A percentile compares a stretch with the other conserved stretches of the same genome.
Conservation (phyloP, 108 stramenopile genomes). For the Skeletonema menzelii region DNA sequence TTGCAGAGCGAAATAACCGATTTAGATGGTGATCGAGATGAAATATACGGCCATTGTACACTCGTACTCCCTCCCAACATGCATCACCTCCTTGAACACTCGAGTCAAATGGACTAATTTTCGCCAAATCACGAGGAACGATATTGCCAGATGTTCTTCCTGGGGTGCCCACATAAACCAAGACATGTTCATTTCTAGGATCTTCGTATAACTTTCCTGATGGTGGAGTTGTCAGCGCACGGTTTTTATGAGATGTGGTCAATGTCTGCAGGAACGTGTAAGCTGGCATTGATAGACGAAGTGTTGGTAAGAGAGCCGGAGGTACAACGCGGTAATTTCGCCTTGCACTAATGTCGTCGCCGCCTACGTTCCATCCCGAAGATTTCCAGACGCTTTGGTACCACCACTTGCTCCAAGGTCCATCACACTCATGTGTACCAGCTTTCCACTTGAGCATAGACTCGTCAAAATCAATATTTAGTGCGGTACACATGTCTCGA, state of each 20-base stretch:
- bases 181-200: conserved; percentile 80
- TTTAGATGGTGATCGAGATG: conserved; percentile 85
- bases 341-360: conserved; percentile 15
- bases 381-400: conserved; percentile 79
- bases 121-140: conserved; percentile 68
- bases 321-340: conserved; percentile 62
- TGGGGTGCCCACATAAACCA: conserved; percentile 85
- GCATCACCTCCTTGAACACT: conserved; percentile 95
- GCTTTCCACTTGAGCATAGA: conserved; percentile 70
- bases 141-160: conserved; percentile 50
- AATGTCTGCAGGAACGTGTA: conserved; percentile 61
- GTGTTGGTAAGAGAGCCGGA: conserved; percentile 52
- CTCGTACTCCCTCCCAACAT: conserved; percentile 84
- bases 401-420: conserved; percentile 88
- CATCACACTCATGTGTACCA: conserved; percentile 75
- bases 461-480: conserved; percentile 70
- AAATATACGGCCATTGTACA: conserved; percentile 85
- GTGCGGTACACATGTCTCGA: conserved; percentile 40
- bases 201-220: conserved; percentile 73
- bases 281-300: conserved; percentile 71
- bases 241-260: conserved; percentile 43
- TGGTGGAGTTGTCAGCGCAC: conserved; percentile 54
- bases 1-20: conserved; percentile 85
- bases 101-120: conserved; percentile 87
- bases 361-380: conserved; percentile 58